Base-by-base conservation (phyloP, 1,139 yeast species). In the Yamadazyma buinensis region DNA sequence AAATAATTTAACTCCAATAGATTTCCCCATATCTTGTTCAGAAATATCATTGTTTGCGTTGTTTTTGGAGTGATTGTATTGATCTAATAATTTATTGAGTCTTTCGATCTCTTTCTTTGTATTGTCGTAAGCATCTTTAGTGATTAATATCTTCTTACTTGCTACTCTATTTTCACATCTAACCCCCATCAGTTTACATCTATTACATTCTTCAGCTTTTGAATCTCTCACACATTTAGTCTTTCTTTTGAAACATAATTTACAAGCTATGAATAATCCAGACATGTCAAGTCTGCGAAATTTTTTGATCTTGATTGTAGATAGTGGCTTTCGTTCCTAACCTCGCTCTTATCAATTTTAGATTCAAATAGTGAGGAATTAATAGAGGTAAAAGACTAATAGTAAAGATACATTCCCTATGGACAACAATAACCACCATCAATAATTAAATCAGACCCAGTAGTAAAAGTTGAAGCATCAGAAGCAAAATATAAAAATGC, bases 381-480 rank as follows among this genome's bases (percentile, higher is more conserved):
- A n/a, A n/a, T n/a, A n/a, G n/a, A n/a, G n/a, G n/a, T n/a, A n/a
- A n/a, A n/a, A n/a, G n/a, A n/a, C n/a, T n/a, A n/a, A n/a, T n/a
- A n/a, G n/a, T n/a, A n/a, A n/a, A n/a, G n/a, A n/a, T n/a, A n/a
- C n/a, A n/a, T n/a, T n/a, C n/a, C n/a, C n/a, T n/a, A n/a, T n/a
- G n/a, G n/a, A n/a, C n/a, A n/a, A n/a, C n/a, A n/a, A n/a, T n/a
- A n/a, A n/a, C 74, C 75, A 36, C 75, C 75, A 40, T 69, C 75
- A 17, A 68, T 74, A 33, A 56, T 56, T 36, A 69, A 57, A 48
- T 69, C 75, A 14, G 72, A 50, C 28, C 75, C 75, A 20, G 70
- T 66, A 37, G 71, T 64, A 45, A 52, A 69, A 21, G 67, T 54
- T 24, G 72, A 53, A 30, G 66, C 66, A 46, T 64, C 70, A 33